Percentiles rank a stretch among this genome's conserved stretches.
Conservation (phyloP, 2,329 filamentous ascomycete species). For the Fonsecaea monophora region DNA sequence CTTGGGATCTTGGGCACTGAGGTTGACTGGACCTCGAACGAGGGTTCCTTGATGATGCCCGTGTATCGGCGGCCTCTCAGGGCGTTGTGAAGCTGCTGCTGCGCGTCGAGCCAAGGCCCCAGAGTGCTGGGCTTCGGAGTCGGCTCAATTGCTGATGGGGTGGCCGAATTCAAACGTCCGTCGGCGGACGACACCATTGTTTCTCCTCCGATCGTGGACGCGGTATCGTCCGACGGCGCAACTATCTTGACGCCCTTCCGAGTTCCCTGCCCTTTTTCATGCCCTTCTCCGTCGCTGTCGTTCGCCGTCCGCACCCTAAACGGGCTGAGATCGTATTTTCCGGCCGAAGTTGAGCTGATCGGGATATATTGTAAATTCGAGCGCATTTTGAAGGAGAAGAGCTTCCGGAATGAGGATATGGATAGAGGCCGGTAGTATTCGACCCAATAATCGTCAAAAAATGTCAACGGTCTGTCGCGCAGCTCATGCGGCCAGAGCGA, state of each 20-base stretch:
- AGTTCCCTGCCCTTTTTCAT: constrained; percentile 60
- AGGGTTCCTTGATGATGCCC: constrained; percentile 65
- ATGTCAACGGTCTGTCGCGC: constrained; percentile 58
- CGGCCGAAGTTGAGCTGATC: constrained; percentile 73
- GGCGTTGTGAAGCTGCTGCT: constrained; percentile 42
- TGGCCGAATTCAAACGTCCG: constrained; percentile 43
- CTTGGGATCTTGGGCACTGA: constrained; percentile 35
- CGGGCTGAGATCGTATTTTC: constrained; percentile 82
- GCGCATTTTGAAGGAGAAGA: constrained; percentile 92
- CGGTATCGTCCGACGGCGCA: constrained; percentile 60
- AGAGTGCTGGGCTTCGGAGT: constrained; percentile 43
- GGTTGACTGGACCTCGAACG: constrained; percentile 42
- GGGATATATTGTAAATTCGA: constrained; percentile 84
- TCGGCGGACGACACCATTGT: constrained; percentile 40
- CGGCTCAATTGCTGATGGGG: constrained; percentile 29
- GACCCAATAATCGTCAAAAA: constrained; percentile 93
- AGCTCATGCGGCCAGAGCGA: constrained; percentile 47
- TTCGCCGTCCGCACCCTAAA: constrained; percentile 75
- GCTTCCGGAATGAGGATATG: constrained; percentile 86
- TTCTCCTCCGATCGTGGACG: constrained; percentile 21
- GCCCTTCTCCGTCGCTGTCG: constrained; percentile 64
- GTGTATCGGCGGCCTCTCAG: constrained; percentile 45
- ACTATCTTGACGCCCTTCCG: constrained; percentile 74
- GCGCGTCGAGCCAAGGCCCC: constrained; percentile 44
- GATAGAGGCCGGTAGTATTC: constrained; percentile 93